phyloP scores from a whole-genome alignment of 805 yeast species.

The Spencermartinsiella europaea region DNA sequence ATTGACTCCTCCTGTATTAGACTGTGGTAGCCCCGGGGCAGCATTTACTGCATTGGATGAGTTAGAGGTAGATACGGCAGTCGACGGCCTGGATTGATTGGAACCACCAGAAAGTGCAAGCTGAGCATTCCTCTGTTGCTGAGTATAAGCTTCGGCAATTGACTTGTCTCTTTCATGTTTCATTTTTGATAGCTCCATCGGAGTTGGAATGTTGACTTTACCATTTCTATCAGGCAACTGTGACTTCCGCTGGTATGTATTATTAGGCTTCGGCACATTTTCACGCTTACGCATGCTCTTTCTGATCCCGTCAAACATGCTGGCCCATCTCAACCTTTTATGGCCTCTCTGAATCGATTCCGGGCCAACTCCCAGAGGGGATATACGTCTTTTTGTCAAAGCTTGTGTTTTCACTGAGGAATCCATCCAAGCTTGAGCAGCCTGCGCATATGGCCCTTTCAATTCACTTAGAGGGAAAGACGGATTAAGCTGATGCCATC shows the following conservation, averaged over 20 bases:
- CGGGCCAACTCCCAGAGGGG: constrained; percentile 89
- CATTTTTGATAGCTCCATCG: constrained; percentile 75
- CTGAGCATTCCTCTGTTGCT: constrained; percentile 23
- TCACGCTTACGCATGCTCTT: constrained; percentile 88
- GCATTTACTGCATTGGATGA: constrained; percentile 9
- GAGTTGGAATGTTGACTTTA: constrained; percentile 54
- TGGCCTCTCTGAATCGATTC: constrained; percentile 95
- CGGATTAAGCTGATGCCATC: constrained; percentile 89
- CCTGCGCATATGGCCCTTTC: constrained; percentile 77
- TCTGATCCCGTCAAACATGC: constrained; percentile 93
- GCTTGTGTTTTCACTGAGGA: constrained; percentile 86
- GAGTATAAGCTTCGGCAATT: constrained; percentile 52
- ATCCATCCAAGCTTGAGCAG: constrained; percentile 88
- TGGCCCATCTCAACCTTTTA: constrained; percentile 86
- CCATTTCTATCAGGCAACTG: constrained; percentile 16
- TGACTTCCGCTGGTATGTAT: constrained; percentile 37
- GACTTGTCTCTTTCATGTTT: constrained; percentile 78
- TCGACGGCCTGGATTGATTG: constrained; percentile 1
- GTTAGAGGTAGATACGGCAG: neutral
- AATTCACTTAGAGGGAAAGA: constrained; percentile 80
- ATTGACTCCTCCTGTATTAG: constrained; percentile 1
- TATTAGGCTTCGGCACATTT: constrained; percentile 56
- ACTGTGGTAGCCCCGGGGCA: neutral
- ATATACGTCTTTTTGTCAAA: constrained; percentile 79
- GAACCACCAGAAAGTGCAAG: constrained; percentile 6